Base-by-base conservation (phyloP, 176 grass and related monocot genomes). In the Oryza australiensis region DNA sequence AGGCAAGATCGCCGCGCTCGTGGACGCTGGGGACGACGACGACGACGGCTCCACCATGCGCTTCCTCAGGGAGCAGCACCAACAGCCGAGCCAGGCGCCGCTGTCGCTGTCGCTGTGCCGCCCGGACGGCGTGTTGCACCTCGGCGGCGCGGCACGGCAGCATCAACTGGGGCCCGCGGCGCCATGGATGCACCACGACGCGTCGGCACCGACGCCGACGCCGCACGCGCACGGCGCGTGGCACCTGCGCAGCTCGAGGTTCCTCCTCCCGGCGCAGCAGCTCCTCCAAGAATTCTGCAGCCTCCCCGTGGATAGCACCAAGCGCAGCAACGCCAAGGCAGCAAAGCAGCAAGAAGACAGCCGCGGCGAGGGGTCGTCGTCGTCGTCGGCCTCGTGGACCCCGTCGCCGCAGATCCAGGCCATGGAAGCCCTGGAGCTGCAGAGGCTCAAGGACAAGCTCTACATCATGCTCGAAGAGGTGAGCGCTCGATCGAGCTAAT, bases 381-480 rank as follows among this genome's bases (percentile, higher is more conserved):
- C 90, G 49, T 91, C 88, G 26, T 94, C 92, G 24, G 70, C 88
- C 12, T 86, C 80, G 27, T 86, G 66, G 76, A 81, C 71, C 14
- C 83, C 86, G 33, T 88, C 87, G 37, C 40, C 83, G 73, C 78
- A 92, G 76, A 86, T 95, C 87, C 82, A 83, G 72, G 79, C 96
- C 70, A 81, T 94, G 73, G 90, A 95, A 14, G 83, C 90, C 35
- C 69, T 90, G 23, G 97, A 99, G 77, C 88, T 99, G 26, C 93
- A 99, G 64, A 79, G 88, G 75, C 90, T 92, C 75, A 99, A 92
- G 83, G 82, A 92, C 74, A 95, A 89, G 70, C 91, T 99, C 76
- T 86, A 88, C 83, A 30, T 94, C 77, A 90, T 99, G 93, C 91
- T 99, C 43, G 90, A 99, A 75, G 97, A 99, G 97, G 97, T 99